Conservation (phyloP, 1,284 basidiomycete genomes). For the Apiotrichum gamsii region DNA sequence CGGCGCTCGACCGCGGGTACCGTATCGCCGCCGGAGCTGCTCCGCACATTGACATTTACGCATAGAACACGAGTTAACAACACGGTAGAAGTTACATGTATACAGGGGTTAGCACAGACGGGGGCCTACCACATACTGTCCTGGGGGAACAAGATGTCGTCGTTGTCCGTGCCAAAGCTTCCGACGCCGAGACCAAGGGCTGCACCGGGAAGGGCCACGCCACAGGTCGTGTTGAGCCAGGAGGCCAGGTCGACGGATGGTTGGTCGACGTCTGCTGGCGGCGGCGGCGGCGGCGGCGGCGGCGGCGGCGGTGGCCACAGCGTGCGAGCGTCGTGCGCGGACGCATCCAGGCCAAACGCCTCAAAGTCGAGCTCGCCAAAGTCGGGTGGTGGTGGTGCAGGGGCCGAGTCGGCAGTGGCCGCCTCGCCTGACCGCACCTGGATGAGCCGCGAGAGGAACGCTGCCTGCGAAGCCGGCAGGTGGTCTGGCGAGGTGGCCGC, state of each 20-base stretch:
- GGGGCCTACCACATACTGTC: too few species aligned
- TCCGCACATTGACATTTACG: slow-evolving; percentile 60
- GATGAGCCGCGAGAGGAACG: slow-evolving; percentile 18
- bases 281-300: not conserved
- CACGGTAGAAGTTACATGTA: too few species aligned
- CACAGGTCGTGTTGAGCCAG: not conserved
- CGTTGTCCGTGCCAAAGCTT: slow-evolving; percentile 2
- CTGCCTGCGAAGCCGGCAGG: slow-evolving; percentile 21
- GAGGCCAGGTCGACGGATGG: slow-evolving; percentile 1
- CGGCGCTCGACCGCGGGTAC: slow-evolving; percentile 58
- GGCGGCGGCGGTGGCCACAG: not conserved
- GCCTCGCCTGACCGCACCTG: not conserved
- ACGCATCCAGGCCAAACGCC: too few species aligned
- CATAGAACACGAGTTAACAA: too few species aligned
- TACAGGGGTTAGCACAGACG: too few species aligned
- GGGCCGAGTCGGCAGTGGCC: slow-evolving; percentile 18
- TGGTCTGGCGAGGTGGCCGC: slow-evolving; percentile 23
- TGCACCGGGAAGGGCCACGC: not conserved
- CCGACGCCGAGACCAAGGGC: slow-evolving; percentile 5
- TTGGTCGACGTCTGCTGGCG: not conserved
- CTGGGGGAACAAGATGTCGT: not conserved
- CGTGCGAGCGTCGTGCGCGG: too few species aligned
- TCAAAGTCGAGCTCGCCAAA: too few species aligned
- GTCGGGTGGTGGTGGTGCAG: too few species aligned
- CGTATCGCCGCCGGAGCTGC: slow-evolving; percentile 64